Conservation (phyloP, 257 asterid species). For the Coffea eugenioides region DNA sequence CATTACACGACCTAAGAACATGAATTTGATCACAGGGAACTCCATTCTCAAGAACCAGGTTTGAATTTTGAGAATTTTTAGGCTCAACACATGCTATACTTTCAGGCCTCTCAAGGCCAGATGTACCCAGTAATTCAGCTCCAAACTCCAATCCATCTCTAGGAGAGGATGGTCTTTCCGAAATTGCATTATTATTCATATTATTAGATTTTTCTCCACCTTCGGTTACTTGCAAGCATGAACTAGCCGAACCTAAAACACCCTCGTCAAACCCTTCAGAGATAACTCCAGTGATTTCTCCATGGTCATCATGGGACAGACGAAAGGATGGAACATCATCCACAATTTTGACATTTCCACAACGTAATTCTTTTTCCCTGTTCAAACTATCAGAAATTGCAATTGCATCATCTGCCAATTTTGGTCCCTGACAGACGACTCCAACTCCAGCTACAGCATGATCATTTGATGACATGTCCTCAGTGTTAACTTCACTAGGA, state of each 20-base stretch:
- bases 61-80: conserved; percentile 24
- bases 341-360: conserved; percentile 26
- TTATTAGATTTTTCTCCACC: conserved; percentile 32
- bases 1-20: conserved; percentile 55
- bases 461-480: conserved; percentile 26
- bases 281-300: conserved; percentile 30
- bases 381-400: conserved; percentile 35
- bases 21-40: conserved; percentile 29
- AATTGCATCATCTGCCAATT: conserved; percentile 27
- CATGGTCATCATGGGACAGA: conserved; percentile 24
- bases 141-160: conserved; percentile 29
- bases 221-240: conserved; percentile 32
- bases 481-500: conserved; percentile 29
- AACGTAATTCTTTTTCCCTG: conserved; percentile 28
- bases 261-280: conserved; percentile 31
- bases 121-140: conserved; percentile 35
- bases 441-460: conserved; percentile 34
- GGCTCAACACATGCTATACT: conserved; percentile 30
- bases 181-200: conserved; percentile 22
- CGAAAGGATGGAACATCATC: conserved; percentile 24
- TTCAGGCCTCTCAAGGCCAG: conserved; percentile 32
- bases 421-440: conserved; percentile 24
- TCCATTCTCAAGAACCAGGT: conserved; percentile 33
- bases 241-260: conserved; percentile 35
- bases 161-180: conserved; percentile 29